Conservation (phyloP, 345 rosid species). For the Orychophragmus violaceus region DNA sequence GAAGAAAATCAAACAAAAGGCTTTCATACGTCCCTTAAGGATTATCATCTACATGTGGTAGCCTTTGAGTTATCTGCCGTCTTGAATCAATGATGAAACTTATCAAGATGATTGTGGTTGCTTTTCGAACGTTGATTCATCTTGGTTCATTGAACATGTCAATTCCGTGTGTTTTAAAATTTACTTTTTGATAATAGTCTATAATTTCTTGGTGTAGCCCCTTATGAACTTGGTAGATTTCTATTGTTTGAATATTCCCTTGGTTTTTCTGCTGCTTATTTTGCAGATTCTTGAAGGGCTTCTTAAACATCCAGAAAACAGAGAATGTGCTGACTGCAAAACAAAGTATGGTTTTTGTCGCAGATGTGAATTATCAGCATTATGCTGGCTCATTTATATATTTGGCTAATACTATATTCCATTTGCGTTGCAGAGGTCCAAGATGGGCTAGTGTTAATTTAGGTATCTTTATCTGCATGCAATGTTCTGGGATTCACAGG, state of each 20-base stretch:
- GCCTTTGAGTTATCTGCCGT: background rate
- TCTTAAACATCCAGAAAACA: conserved; percentile 84
- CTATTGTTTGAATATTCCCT: background rate
- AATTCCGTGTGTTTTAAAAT: background rate
- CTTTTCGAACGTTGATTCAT: background rate
- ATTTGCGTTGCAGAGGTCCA: conserved; percentile 67
- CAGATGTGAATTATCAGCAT: background rate
- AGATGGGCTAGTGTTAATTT: conserved; percentile 99
- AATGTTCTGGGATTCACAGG: conserved; percentile 94
- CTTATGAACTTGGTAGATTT: too few species aligned
- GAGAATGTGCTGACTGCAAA: conserved; percentile 99
- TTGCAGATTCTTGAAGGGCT: conserved; percentile 89
- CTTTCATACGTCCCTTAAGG: background rate
- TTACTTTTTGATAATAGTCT: background rate
- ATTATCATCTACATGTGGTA: background rate
- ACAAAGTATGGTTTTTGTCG: conserved; percentile 52
- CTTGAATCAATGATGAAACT: too few species aligned
- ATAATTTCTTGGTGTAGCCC: background rate
- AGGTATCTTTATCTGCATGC: conserved; percentile 98
- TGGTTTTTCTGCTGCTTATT: conserved; percentile 7
- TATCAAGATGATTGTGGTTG: background rate
- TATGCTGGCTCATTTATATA: background rate
- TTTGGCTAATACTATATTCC: conserved; percentile 26
- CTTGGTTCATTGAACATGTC: conserved; percentile 8
- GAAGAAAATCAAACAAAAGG: background rate